Percentiles rank a stretch among this genome's conserved stretches.
Conservation (phyloP, 495 filamentous ascomycete species). For the Aspergillus diversus region DNA sequence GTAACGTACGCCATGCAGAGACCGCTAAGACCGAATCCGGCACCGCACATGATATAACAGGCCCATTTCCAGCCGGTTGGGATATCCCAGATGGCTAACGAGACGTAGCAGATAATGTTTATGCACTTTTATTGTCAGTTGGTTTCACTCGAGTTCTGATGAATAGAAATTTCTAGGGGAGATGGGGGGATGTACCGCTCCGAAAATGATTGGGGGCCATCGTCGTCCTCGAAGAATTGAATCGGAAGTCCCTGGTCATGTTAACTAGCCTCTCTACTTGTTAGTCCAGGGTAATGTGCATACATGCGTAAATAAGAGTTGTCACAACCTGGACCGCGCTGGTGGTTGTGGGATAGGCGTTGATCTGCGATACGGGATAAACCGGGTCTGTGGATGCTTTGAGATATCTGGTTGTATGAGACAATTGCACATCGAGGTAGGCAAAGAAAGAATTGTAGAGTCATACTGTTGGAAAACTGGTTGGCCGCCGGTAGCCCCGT, state of each 20-base stretch:
- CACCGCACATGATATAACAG: conserved; percentile 45
- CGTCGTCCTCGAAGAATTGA: conserved; percentile 55
- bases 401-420: conserved; percentile 29
- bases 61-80: conserved; percentile 49
- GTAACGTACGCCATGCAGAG: conserved; percentile 46
- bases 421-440: background rate
- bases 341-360: conserved; percentile 52
- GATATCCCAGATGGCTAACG: conserved; percentile 50
- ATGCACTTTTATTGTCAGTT: conserved; percentile 36
- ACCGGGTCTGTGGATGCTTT: conserved; percentile 42
- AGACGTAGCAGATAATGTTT: conserved; percentile 34
- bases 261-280: background rate
- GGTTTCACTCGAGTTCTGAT: conserved; percentile 20
- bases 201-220: conserved; percentile 59
- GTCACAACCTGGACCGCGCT: conserved; percentile 52
- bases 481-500: conserved; percentile 33
- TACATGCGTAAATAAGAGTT: conserved; percentile 51
- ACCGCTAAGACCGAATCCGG: conserved; percentile 45
- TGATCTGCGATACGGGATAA: conserved; percentile 46
- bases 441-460: background rate
- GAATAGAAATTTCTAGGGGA: background rate
- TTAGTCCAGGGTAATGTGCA: background rate
- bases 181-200: conserved; percentile 37
- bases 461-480: conserved; percentile 44
- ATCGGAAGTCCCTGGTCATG: conserved; percentile 48